phyloP scores from a whole-genome alignment of 495 filamentous ascomycete species.

The Neurospora cerealis region DNA sequence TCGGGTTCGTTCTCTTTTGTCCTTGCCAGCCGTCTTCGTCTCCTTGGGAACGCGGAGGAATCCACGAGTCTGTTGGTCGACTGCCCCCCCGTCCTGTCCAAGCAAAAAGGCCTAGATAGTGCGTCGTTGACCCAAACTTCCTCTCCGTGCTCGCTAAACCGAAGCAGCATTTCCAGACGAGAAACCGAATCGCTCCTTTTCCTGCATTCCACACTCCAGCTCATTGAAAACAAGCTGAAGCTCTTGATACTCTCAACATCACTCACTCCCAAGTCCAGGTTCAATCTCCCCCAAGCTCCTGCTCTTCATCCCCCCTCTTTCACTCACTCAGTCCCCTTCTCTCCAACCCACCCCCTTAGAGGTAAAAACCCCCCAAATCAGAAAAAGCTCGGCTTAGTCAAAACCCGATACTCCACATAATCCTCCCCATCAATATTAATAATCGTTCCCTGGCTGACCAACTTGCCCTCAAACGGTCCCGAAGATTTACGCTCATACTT shows the following conservation, averaged over 20 bases:
- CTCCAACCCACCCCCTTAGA: not conserved
- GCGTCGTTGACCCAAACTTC: not conserved
- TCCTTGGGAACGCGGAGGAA: not conserved
- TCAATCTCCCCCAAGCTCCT: not conserved
- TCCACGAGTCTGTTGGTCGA: not conserved
- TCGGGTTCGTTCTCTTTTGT: too few species aligned
- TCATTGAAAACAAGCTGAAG: not conserved
- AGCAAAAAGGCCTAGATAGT: not conserved
- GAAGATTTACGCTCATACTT: constrained; percentile 44
- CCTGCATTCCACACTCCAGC: not conserved
- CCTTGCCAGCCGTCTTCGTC: not conserved
- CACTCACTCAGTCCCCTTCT: too few species aligned
- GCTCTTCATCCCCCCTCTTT: not conserved
- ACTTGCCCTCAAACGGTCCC: constrained; percentile 42
- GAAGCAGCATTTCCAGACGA: not conserved
- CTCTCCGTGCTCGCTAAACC: not conserved
- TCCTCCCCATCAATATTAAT: constrained; percentile 49
- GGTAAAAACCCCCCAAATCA: constrained; percentile 2
- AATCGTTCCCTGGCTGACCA: constrained; percentile 40
- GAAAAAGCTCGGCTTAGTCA: constrained; percentile 45
- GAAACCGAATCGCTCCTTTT: not conserved
- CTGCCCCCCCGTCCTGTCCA: not conserved
- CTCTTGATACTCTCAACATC: not conserved
- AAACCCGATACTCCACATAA: constrained; percentile 46
- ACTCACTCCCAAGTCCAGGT: not conserved